Base-by-base conservation (phyloP, 2,329 filamentous ascomycete species). In the Aspergillus brasiliensis region DNA sequence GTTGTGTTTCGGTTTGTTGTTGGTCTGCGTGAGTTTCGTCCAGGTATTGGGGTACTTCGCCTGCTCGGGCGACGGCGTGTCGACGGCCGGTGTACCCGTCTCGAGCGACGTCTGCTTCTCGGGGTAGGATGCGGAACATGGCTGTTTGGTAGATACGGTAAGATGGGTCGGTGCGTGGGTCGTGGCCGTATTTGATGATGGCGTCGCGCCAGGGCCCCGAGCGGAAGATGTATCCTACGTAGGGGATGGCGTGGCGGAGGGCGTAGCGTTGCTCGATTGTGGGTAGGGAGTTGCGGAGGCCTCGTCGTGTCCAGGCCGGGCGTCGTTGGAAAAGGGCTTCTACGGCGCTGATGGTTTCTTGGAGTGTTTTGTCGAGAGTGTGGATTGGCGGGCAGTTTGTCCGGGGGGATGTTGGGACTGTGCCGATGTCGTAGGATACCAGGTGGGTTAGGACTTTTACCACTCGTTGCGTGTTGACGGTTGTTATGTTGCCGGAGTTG, bases 141-240 rank as follows among this genome's bases (percentile, higher is more conserved):
- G 97, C 82, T 0, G 92, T 96, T 76, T 99, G 95, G 74, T 96
- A 98, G 57, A 87, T 81, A 34, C 92, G 88, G 71, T 90, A 93
- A 57, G 87, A 84, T 0, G 91, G 87, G 62, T 93, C 88, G 13
- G 79, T 84, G 37, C 95, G 86, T 3, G 95, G 95, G 72, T 99
- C 95, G 19, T 96, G 77, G 8, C 94, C 94, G 74, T 93, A 95
- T 49, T 85, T 87, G 64, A 97, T 86, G 56, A 97, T 87, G 3
- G 91, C 88, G 74, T 98, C 93, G 64, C 92, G 86, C 90, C 92
- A 99, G 0, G 95, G 93, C 0, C 95, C 95, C 21, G 90, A 92
- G 60, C 90, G 89, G 82, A 98, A 97, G 76, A 93, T 91, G 77
- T 97, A 99, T 8, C 91, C 92, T 4, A 91, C 87, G 69, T 95